Conservation (phyloP, 2,329 filamentous ascomycete species). For the Tolypocladium tropicale region DNA sequence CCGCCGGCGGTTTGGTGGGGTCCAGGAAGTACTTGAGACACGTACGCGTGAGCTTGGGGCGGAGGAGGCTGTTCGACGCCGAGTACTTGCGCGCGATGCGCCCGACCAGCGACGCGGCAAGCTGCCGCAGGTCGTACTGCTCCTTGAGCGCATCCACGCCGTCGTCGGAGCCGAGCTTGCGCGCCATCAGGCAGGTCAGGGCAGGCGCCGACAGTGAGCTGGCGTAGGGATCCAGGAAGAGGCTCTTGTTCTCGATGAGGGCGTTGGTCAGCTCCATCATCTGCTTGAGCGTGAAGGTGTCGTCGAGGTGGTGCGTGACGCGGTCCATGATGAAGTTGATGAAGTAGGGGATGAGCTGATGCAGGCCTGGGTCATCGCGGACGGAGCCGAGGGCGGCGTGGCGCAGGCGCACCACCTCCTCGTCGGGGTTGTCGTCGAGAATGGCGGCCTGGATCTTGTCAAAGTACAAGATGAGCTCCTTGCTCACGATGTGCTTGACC, state of each 20-base stretch:
- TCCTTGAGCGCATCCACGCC: slow-evolving; percentile 42
- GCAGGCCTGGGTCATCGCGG: slow-evolving; percentile 79
- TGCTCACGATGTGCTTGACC: slow-evolving; percentile 92
- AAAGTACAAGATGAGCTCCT: slow-evolving; percentile 94
- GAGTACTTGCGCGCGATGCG: slow-evolving; percentile 75
- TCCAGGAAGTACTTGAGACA: slow-evolving; percentile 90
- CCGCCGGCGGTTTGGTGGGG: slow-evolving; percentile 67
- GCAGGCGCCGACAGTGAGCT: slow-evolving; percentile 70
- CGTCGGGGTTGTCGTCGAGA: slow-evolving; percentile 77
- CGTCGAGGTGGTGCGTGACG: slow-evolving; percentile 86
- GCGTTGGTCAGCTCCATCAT: slow-evolving; percentile 88
- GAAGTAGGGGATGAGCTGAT: slow-evolving; percentile 94
- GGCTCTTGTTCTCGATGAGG: slow-evolving; percentile 69
- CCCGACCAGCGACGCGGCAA: slow-evolving; percentile 72
- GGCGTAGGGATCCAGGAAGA: slow-evolving; percentile 58
- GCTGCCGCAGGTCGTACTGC: slow-evolving; percentile 74
- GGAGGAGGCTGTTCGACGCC: slow-evolving; percentile 68
- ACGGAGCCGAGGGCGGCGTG: slow-evolving; percentile 79
- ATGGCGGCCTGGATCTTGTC: slow-evolving; percentile 88
- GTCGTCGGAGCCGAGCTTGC: slow-evolving; percentile 58
- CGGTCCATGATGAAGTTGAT: slow-evolving; percentile 93
- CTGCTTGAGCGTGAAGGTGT: slow-evolving; percentile 77
- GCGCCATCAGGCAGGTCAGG: slow-evolving; percentile 75
- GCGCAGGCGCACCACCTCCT: slow-evolving; percentile 61
- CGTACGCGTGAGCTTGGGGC: slow-evolving; percentile 81